A percentile compares a stretch with the other conserved stretches of the same genome.
Evolutionary conservation across 2,329 filamentous ascomycete genomes (phyloP).

Genomic region (Beauveria medogensis): DNA sequence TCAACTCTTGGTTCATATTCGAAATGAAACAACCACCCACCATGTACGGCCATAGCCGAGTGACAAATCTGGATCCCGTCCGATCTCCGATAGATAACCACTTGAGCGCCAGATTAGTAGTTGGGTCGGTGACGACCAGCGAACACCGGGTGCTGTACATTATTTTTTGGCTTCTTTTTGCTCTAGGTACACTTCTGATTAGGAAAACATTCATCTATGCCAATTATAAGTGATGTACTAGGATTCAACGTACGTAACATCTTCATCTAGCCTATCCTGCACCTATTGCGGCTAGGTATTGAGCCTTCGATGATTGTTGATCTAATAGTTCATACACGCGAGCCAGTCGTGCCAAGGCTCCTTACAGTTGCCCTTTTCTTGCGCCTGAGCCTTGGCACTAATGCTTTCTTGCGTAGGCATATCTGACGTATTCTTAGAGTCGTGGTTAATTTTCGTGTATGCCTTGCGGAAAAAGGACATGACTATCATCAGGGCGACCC

Average conservation of each 20-base stretch:
- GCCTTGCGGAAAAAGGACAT: conserved; percentile 2
- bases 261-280: too few relatives aligned
- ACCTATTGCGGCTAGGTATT: conserved; percentile 4
- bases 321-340: conserved; percentile 1
- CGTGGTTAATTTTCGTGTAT: neutral
- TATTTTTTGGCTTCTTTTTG: too few relatives aligned
- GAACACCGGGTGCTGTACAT: too few relatives aligned
- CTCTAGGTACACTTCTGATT: too few relatives aligned
- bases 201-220: too few relatives aligned
- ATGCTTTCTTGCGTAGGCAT: neutral
- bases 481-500: conserved; percentile 5
- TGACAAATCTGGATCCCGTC: conserved; percentile 10
- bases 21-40: too few relatives aligned
- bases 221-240: too few relatives aligned
- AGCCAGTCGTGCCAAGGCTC: conserved; percentile 7
- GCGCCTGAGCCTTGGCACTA: neutral
- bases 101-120: too few relatives aligned
- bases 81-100: too few relatives aligned
- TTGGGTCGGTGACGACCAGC: too few relatives aligned
- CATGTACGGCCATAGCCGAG: conserved; percentile 8
- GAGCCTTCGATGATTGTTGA: neutral
- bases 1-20: too few relatives aligned
- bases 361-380: neutral
- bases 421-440: neutral
- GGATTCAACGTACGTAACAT: too few relatives aligned